phyloP scores from a whole-genome alignment of 2,329 filamentous ascomycete genomes.

The Fusarium algeriense region DNA sequence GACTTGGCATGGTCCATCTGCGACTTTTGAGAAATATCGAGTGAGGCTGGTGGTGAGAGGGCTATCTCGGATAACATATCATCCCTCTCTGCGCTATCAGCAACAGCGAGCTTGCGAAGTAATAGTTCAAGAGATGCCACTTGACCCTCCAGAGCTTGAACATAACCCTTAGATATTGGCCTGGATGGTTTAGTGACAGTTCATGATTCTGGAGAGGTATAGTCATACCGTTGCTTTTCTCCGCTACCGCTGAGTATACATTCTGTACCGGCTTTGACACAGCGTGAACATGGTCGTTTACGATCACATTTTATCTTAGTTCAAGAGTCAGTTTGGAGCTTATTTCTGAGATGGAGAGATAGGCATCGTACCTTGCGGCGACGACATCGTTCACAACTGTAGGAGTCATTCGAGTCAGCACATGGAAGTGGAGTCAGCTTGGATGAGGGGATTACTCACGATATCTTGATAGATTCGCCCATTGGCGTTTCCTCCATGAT shows the following conservation, averaged over 20 bases:
- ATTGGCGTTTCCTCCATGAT: constrained; percentile 52
- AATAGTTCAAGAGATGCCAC: constrained; percentile 60
- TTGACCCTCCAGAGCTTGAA: constrained; percentile 61
- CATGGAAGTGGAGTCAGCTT: constrained; percentile 7
- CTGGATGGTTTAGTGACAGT: constrained; percentile 43
- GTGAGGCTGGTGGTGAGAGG: constrained; percentile 42
- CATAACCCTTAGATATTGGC: constrained; percentile 60
- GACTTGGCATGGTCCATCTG: constrained; percentile 40
- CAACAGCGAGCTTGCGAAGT: constrained; percentile 58
- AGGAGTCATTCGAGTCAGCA: constrained; percentile 16
- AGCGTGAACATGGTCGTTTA: constrained; percentile 63
- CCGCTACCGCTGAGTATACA: constrained; percentile 57
- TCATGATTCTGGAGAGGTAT: background rate
- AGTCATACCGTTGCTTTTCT: constrained; percentile 57
- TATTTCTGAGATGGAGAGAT: background rate
- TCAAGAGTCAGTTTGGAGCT: background rate
- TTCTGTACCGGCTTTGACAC: constrained; percentile 56
- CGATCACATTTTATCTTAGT: constrained; percentile 66
- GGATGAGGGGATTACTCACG: constrained; percentile 47
- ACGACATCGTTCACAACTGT: constrained; percentile 59
- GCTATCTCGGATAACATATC: constrained; percentile 57
- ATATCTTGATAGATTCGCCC: constrained; percentile 54
- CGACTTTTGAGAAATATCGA: constrained; percentile 27
- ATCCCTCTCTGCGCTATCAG: constrained; percentile 55
- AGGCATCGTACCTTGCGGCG: constrained; percentile 54